Evolutionary conservation across 2,329 filamentous ascomycete species (phyloP).

Genomic region (Rhytidhysteron rufulum): DNA sequence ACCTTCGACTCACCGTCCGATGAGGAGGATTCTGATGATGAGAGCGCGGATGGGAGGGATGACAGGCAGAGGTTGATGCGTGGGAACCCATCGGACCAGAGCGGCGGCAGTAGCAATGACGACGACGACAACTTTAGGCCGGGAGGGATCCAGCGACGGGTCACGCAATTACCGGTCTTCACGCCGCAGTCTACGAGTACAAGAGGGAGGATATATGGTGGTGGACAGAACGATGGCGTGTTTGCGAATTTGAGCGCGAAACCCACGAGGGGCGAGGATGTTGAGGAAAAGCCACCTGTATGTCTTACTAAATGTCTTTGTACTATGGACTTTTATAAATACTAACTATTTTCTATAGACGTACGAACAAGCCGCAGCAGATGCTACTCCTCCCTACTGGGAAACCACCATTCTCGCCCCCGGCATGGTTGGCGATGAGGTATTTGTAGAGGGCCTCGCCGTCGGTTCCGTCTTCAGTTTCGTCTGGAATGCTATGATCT

Average conservation of each 20-base stretch:
- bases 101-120: conserved; percentile 3
- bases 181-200: conserved; percentile 32
- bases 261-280: conserved; percentile 74
- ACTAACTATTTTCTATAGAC: conserved; percentile 57
- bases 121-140: conserved; percentile 20
- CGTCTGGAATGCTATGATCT: conserved; percentile 89
- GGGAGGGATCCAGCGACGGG: conserved; percentile 42
- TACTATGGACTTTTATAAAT: conserved; percentile 1
- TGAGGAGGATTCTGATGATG: conserved; percentile 67
- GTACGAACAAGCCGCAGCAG: conserved; percentile 96
- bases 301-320: conserved; percentile 35
- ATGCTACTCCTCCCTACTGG: conserved; percentile 96
- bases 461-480: conserved; percentile 86
- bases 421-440: conserved; percentile 86
- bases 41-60: conserved; percentile 68
- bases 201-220: conserved; percentile 59
- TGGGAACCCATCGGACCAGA: conserved; percentile 44
- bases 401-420: conserved; percentile 97
- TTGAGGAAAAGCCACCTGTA: conserved; percentile 92
- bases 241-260: conserved; percentile 94
- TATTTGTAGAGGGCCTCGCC: conserved; percentile 93
- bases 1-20: conserved; percentile 70
- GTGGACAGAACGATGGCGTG: conserved; percentile 80
- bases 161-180: conserved; percentile 55
- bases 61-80: conserved; percentile 85